Evolutionary conservation across 345 rosid genomes (phyloP).

Genomic region (Eucalyptus grandis): DNA sequence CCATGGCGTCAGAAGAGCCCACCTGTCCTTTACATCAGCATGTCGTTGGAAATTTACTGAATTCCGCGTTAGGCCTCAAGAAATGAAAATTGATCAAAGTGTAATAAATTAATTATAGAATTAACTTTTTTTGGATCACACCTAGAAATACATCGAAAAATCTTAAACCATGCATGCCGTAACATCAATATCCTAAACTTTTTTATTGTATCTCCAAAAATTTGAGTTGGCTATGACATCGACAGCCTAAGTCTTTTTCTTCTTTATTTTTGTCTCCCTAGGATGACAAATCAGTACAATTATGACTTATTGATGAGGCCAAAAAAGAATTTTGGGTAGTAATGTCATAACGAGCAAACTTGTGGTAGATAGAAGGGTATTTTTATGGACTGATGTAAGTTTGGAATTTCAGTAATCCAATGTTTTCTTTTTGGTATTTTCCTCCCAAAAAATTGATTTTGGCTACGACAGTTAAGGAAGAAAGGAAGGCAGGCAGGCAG

Average conservation of each 20-base stretch:
- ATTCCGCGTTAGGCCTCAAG: background rate
- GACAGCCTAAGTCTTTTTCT: background rate
- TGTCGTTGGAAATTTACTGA: background rate
- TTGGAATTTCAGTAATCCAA: background rate
- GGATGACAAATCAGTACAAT: accelerated
- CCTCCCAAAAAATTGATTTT: background rate
- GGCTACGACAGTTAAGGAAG: background rate
- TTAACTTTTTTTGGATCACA: background rate
- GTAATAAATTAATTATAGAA: background rate
- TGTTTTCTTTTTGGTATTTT: background rate
- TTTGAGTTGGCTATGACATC: accelerated
- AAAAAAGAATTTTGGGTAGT: no score
- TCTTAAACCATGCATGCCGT: accelerated
- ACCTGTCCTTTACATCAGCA: background rate
- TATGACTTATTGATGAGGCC: accelerated
- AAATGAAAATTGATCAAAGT: background rate
- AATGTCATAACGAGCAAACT: background rate
- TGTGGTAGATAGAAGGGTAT: background rate
- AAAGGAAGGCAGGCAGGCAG: background rate
- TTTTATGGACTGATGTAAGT: background rate
- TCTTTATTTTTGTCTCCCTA: accelerated
- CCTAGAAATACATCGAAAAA: background rate
- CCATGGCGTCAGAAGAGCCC: accelerated
- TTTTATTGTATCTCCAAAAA: background rate
- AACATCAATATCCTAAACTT: accelerated